These are phyloP conservation scores for Mallotus repandus DNA, from an alignment of 441 rosid species.

Conservation along the genomic window DNA sequence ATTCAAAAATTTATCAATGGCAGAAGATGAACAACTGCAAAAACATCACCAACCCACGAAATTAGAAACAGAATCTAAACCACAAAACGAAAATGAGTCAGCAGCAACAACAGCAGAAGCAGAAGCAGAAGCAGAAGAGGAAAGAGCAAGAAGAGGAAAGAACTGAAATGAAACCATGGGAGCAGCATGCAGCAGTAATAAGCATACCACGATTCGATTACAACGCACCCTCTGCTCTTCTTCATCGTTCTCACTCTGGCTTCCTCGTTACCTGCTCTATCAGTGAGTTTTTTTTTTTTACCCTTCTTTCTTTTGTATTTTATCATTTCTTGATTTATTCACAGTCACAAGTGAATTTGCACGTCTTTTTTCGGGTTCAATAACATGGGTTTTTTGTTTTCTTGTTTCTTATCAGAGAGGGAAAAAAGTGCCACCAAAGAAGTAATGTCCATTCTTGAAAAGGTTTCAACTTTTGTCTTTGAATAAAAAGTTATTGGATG, in stretches of 20 bases:
- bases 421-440: slow-evolving; percentile 93
- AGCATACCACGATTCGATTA: slow-evolving; percentile 90
- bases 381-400: not conserved
- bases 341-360: not conserved
- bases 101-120: slow-evolving; percentile 18
- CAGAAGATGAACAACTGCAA: slow-evolving; percentile 3
- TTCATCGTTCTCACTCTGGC: slow-evolving; percentile 67
- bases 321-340: not conserved
- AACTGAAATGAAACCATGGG: slow-evolving; percentile 62
- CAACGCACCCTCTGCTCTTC: slow-evolving; percentile 76
- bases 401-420: slow-evolving; percentile 49
- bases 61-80: not conserved
- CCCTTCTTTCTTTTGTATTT: not conserved
- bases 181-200: slow-evolving; percentile 69
- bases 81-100: slow-evolving; percentile 6
- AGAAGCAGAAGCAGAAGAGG: slow-evolving; percentile 11
- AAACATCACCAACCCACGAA: not conserved
- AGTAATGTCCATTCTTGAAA: slow-evolving; percentile 66
- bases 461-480: slow-evolving; percentile 29
- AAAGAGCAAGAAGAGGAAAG: slow-evolving; percentile 24
- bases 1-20: not conserved
- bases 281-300: slow-evolving; percentile 31
- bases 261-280: slow-evolving; percentile 84
- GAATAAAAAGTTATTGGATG: too few species aligned
- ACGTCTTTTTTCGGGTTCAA: not conserved